phyloP scores from a whole-genome alignment of 176 grass and related monocot genomes.

The Triticum timopheevii region DNA sequence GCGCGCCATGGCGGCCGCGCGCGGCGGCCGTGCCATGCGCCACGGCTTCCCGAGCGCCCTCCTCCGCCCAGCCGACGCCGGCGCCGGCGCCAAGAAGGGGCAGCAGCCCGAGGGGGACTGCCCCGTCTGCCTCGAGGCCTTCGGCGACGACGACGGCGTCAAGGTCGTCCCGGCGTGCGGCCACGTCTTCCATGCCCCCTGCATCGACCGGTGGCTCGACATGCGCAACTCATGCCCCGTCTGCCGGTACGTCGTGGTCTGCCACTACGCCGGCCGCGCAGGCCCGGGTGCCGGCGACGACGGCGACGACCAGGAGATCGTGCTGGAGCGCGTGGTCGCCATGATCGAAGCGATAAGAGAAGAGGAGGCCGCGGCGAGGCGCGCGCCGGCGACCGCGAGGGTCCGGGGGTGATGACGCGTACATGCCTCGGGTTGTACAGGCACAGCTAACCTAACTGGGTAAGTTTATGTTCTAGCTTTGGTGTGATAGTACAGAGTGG shows the following conservation, averaged over 20 bases:
- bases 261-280: conserved; percentile 11
- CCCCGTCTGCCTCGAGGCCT: conserved; percentile 58
- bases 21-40: conserved; percentile 36
- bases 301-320: conserved; percentile 41
- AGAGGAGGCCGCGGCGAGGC: conserved; percentile 24
- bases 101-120: conserved; percentile 50
- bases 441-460: conserved; percentile 42
- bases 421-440: conserved; percentile 2
- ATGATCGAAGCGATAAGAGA: conserved; percentile 55
- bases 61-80: neutral
- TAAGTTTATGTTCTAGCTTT: conserved; percentile 35
- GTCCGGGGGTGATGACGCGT: neutral
- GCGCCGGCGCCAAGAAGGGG: conserved; percentile 20
- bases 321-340: conserved; percentile 49
- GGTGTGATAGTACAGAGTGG: neutral
- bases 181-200: conserved; percentile 64
- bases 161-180: conserved; percentile 62
- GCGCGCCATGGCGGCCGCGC: conserved; percentile 31
- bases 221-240: conserved; percentile 61
- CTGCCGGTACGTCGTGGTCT: conserved; percentile 53
- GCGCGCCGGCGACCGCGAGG: neutral
- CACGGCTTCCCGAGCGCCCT: conserved; percentile 21
- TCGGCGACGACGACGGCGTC: conserved; percentile 52
- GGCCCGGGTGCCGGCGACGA: neutral
- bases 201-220: conserved; percentile 74